phyloP scores from a whole-genome alignment of 495 filamentous ascomycete species.

The Umbilicaria muhlenbergii region DNA sequence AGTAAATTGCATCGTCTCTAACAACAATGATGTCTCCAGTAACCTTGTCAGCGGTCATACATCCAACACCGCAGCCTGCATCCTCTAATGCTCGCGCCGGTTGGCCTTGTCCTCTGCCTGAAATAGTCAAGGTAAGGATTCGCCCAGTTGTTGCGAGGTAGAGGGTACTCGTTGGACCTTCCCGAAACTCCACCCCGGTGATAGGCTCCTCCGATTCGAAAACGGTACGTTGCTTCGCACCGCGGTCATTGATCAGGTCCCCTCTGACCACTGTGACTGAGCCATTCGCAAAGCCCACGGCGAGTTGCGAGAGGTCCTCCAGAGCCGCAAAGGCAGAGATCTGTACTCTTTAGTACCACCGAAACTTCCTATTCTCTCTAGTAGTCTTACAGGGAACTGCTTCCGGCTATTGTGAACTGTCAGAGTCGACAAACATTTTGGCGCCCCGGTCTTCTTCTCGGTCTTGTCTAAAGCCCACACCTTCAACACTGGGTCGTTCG shows the following conservation, averaged over 20 bases:
- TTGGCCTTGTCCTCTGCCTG: conserved; percentile 76
- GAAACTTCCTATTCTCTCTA: neutral
- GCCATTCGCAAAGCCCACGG: conserved; percentile 90
- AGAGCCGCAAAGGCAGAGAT: conserved; percentile 81
- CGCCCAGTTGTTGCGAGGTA: conserved; percentile 85
- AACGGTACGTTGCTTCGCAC: conserved; percentile 89
- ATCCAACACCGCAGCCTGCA: conserved; percentile 73
- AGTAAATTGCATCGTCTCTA: conserved; percentile 88
- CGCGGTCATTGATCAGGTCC: conserved; percentile 88
- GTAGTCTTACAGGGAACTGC: conserved; percentile 61
- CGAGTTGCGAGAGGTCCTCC: conserved; percentile 77
- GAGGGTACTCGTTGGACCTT: conserved; percentile 53
- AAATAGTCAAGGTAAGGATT: conserved; percentile 74
- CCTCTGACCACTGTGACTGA: conserved; percentile 86
- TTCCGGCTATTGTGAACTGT: conserved; percentile 82
- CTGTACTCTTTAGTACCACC: conserved; percentile 25
- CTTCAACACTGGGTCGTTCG: conserved; percentile 75
- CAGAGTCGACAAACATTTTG: conserved; percentile 71
- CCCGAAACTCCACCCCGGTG: conserved; percentile 69
- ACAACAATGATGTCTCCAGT: conserved; percentile 78
- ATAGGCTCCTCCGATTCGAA: conserved; percentile 96
- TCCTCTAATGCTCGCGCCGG: conserved; percentile 80
- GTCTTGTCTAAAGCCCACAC: conserved; percentile 92
- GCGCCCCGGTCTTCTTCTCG: conserved; percentile 83
- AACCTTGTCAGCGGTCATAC: conserved; percentile 72